Base-by-base conservation (phyloP, 805 yeast species). In the Cyberlindnera bimundalis region DNA sequence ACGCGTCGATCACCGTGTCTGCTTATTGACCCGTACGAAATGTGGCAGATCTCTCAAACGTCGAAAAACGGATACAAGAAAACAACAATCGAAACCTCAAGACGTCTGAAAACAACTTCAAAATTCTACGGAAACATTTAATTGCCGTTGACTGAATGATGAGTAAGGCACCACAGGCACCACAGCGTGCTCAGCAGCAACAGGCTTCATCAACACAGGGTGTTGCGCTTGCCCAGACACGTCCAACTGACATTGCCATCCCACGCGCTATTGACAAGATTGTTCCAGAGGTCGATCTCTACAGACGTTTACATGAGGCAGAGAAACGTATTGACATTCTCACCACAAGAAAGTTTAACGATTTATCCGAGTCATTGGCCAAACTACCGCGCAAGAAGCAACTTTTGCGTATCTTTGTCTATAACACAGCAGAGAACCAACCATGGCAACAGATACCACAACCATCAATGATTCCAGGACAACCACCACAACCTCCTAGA, bases 391-490 rank as follows among this genome's bases (percentile, higher is more conserved):
- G 51, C 23, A 76, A 75, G 47, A 78, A 78, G 27, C 81, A 84
- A 39, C 70, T 73, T 12, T 70, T 93, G 52, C 76, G 98, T 42
- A 75, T 93, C 14, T 91, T 81, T 57, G 70, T 93, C 15, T 88
- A 90, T 55, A 88, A 86, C 58, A 82, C 87, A 5, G 69, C 84
- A 23, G 85, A 81, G 46, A 85, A 86, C 59, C 98, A 91, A 65
- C 86, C 91, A 32, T 93, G 98, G 98, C 91, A 84, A 28, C 90
- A 96, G 96, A 88, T 81, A 59, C 47, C 48, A 41, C 40, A 47
- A 37, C 60, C 51, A 34, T 58, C 43, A 33, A 10, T 11, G 7
- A 15, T n/a, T 14, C 30, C 17, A 14, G 14, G 40, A 10, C 35
- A 23, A 28, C 37, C 23, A 14, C 55, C 29, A 18, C 55, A 42